Evolutionary conservation across 2,329 filamentous ascomycete genomes (phyloP), one percentile per base, ranked within the genome.

Genomic region (Paraconiothyrium brasiliense): DNA sequence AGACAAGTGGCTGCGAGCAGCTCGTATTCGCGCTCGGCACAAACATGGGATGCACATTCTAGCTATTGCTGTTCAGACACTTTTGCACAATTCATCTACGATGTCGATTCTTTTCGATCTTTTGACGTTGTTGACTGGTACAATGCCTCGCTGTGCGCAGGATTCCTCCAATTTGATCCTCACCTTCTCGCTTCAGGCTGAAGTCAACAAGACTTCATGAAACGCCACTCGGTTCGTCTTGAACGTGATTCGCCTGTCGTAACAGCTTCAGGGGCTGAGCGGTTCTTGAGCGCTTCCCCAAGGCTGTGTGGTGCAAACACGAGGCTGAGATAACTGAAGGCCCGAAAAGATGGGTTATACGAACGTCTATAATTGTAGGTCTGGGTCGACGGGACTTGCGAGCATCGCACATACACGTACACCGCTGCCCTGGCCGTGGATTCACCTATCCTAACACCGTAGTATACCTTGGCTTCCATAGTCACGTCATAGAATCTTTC

Each of bases 211-310:
- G 37, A 41, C 39, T 16, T 30, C n/a, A 7, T 41, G 48, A 13
- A 35, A 32, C 48, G 48, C 48, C 48, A 37, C 48, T 50, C 48
- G 48, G 48, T 11, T 50, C 48, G 48, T 30, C 48, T 4, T 35
- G 30, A 34, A 37, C 22, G 14, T 50, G 32, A 50, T 50, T 50
- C 30, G 48, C 16, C 32, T 32, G 10, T 22, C 32, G 9, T 30
- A 8, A 35, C 11, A 14, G 13, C n/a, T 20, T 35, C 48, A 35
- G 48, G 48, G 48, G 48, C 48, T 16, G n/a, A 41, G 39, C 39
- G 39, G 16, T 50, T 20, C 48, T 16, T 32, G n/a, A 41, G 39
- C 39, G 39, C 48, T 50, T 35, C 48, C 30, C 32, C 13, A 16
- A 50, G 48, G 32, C 32, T 34, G 27, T 35, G 14, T 34, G 39